These are phyloP conservation scores for Liriodendron chinense DNA, from an alignment of 164 flowering plant genomes.

Conservation along the genomic window DNA sequence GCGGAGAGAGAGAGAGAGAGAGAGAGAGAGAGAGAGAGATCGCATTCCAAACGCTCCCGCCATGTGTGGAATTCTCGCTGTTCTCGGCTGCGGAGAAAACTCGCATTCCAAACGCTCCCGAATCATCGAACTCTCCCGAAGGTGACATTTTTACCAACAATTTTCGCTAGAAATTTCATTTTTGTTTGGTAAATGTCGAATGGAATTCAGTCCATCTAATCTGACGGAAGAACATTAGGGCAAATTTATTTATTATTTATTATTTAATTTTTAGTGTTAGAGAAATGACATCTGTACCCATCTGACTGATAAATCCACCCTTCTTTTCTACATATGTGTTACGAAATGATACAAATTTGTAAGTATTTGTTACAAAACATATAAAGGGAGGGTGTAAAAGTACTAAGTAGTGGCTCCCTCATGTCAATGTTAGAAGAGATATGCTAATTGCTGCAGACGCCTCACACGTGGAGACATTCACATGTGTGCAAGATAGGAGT, in stretches of 20 bases:
- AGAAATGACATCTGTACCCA: not conserved
- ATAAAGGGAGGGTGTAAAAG: too few relatives aligned
- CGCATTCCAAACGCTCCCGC: not conserved
- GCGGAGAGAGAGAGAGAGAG: not conserved
- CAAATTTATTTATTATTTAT: not conserved
- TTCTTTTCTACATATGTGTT: too few relatives aligned
- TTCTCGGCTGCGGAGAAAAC: constrained; percentile 68
- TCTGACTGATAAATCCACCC: not conserved
- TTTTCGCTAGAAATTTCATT: not conserved
- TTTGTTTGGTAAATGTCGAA: not conserved
- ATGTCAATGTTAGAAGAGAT: too few relatives aligned
- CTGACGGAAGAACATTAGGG: not conserved
- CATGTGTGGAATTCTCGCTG: constrained; percentile 98
- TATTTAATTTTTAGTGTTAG: too few relatives aligned
- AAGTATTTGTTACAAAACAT: not conserved
- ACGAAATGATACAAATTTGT: not conserved
- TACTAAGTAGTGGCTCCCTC: too few relatives aligned
- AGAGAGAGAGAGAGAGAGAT: not conserved
- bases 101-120: constrained; percentile 84
- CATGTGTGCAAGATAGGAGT: too few relatives aligned
- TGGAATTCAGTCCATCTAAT: not conserved
- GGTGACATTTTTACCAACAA: constrained; percentile 29
- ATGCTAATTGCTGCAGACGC: too few relatives aligned
- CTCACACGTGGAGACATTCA: too few relatives aligned
- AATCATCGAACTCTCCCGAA: constrained; percentile 83